A percentile compares a stretch with the other conserved stretches of the same genome.
Evolutionary conservation across 805 yeast genomes (phyloP).

Genomic region (Torulaspora microellipsoides): DNA sequence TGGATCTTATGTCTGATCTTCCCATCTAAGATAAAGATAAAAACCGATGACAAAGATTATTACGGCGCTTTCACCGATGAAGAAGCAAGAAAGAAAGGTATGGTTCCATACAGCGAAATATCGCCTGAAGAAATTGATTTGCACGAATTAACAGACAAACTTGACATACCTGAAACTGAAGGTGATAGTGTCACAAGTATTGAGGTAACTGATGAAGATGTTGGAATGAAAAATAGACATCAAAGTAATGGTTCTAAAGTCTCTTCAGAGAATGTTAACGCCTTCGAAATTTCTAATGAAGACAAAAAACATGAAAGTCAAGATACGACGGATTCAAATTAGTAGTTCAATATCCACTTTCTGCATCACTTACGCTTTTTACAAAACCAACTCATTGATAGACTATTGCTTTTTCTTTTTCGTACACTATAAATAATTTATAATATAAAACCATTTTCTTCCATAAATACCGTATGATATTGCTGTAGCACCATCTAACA

Average conservation of each 20-base stretch:
- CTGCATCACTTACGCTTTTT: too few species aligned
- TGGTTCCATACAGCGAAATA: conserved; percentile 34
- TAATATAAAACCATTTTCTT: too few species aligned
- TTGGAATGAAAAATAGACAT: conserved; percentile 6
- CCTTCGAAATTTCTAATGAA: background rate
- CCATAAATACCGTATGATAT: too few species aligned
- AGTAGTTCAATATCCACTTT: too few species aligned
- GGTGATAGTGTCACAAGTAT: conserved; percentile 10
- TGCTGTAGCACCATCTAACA: too few species aligned
- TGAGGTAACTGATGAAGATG: conserved; percentile 7
- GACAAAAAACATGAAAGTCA: background rate
- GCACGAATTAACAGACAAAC: conserved; percentile 9
- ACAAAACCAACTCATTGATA: too few species aligned
- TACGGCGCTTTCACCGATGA: conserved; percentile 38
- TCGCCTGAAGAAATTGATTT: conserved; percentile 22
- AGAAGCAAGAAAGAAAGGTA: conserved; percentile 32
- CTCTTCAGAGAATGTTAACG: background rate
- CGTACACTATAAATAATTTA: too few species aligned
- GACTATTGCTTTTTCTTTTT: too few species aligned
- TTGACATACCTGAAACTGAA: conserved; percentile 8
- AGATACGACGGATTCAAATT: too few species aligned
- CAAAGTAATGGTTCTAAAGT: background rate
- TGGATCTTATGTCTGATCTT: conserved; percentile 34
- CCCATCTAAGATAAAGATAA: conserved; percentile 36
- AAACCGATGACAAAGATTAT: conserved; percentile 39